phyloP scores from a whole-genome alignment of 1,284 basidiomycete genomes.

The Irpex rosettiformis region DNA sequence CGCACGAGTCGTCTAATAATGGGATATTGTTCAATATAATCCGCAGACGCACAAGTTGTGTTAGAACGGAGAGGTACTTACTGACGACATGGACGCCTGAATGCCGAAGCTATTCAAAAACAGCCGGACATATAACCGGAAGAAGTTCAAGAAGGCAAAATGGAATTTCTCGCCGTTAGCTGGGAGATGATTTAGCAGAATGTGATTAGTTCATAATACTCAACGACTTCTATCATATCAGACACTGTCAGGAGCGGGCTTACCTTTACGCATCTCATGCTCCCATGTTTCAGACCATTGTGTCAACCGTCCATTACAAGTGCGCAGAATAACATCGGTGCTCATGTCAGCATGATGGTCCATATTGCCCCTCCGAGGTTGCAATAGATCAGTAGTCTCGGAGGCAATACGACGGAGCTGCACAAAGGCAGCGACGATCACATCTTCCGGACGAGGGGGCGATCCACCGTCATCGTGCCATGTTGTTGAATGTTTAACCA shows the following conservation, averaged over 20 bases:
- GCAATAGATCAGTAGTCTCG: constrained; percentile 73
- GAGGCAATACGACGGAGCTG: constrained; percentile 73
- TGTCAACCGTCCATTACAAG: constrained; percentile 66
- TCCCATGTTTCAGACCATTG: constrained; percentile 70
- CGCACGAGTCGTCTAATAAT: constrained; percentile 35
- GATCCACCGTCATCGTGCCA: constrained; percentile 66
- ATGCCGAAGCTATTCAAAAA: constrained; percentile 82
- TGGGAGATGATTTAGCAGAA: constrained; percentile 26
- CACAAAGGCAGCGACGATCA: constrained; percentile 72
- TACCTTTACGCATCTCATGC: constrained; percentile 66
- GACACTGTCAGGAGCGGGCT: constrained; percentile 8
- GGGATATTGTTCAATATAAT: constrained; percentile 26
- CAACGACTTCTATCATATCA: background rate
- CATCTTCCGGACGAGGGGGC: constrained; percentile 69
- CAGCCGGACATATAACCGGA: constrained; percentile 70
- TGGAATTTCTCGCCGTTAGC: constrained; percentile 70
- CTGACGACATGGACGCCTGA: constrained; percentile 55
- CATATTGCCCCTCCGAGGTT: constrained; percentile 43
- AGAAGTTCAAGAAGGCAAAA: constrained; percentile 65
- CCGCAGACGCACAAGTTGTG: constrained; percentile 1
- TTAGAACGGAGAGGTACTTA: constrained; percentile 28
- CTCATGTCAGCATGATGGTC: constrained; percentile 56
- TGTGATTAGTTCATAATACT: background rate
- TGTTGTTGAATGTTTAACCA: constrained; percentile 57
- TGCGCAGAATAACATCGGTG: constrained; percentile 64